Percentiles rank a stretch among this genome's conserved stretches.
Evolutionary conservation across 2,329 filamentous ascomycete genomes (phyloP).

Genomic region (Diaporthe nobilis): DNA sequence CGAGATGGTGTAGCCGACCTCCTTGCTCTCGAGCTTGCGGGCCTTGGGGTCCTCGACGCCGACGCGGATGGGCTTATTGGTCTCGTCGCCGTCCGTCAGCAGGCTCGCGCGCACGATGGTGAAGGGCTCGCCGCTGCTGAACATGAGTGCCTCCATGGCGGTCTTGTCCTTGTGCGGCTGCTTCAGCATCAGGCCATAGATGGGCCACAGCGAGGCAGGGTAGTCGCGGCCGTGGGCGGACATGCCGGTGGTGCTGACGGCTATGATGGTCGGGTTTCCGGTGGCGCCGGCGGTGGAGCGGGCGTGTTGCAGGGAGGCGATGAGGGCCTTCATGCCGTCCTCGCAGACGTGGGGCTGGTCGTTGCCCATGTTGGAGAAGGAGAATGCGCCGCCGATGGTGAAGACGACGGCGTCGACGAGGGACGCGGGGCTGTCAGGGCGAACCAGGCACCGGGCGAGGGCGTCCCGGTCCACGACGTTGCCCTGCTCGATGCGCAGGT

Average conservation of each 20-base stretch:
- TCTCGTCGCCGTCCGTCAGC: conserved; percentile 48
- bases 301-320: conserved; percentile 54
- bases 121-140: conserved; percentile 47
- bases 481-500: conserved; percentile 62
- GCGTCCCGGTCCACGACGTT: conserved; percentile 59
- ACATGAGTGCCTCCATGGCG: conserved; percentile 58
- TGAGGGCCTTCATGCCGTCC: conserved; percentile 57
- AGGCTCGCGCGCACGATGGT: conserved; percentile 52
- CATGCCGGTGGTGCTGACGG: conserved; percentile 60
- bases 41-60: conserved; percentile 56
- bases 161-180: conserved; percentile 60
- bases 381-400: conserved; percentile 60
- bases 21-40: conserved; percentile 50
- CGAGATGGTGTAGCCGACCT: conserved; percentile 62
- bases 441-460: conserved; percentile 55
- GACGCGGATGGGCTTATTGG: conserved; percentile 51
- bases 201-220: conserved; percentile 55
- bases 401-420: conserved; percentile 63
- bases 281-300: conserved; percentile 46
- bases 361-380: conserved; percentile 52
- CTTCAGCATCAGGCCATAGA: conserved; percentile 57
- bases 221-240: conserved; percentile 55
- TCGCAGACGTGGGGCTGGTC: conserved; percentile 65
- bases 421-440: conserved; percentile 44
- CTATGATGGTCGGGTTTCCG: conserved; percentile 54